Evolutionary conservation across 441 rosid genomes (phyloP), one percentile per base, ranked within the genome.

Genomic region (Breynia disticha): DNA sequence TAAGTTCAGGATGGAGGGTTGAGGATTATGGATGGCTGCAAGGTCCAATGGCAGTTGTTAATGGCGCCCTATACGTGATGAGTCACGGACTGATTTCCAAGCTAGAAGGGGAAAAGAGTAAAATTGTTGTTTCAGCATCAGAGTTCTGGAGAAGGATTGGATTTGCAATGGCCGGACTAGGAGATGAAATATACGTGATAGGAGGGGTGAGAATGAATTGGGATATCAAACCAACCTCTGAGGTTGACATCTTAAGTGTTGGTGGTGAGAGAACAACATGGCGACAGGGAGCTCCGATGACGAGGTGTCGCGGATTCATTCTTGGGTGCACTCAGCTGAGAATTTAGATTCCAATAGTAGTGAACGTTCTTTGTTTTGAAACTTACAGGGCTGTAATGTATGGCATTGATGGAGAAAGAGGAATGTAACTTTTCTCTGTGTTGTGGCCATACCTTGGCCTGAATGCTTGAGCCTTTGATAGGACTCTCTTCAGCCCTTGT

Each of bases 191-290:
- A 17, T 80, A 79, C 49, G 72, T 90, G 57, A 72, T 90, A 0
- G 98, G 98, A 62, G 98, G 98, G 57, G 88, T 90, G 46, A 82
- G 85, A 46, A 79, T 72, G 70, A 82, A 87, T 24, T 77, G 96
- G 95, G 87, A 80, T 53, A 76, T 90, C 55, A 79, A 75, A 61
- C 86, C 84, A 0, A 52, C 79, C 72, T 83, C 93, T 0, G 90
- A 82, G 48, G 87, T 87, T 12, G 96, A 87, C 39, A 74, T 70
- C 43, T 70, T 79, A 65, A 65, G 70, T 0, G 76, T 81, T 50
- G 80, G 76, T 54, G 80, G 62, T 28, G 95, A 83, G 45, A 80
- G 88, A 61, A 83, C 88, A 6, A 62, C 75, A 5, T 87, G 96
- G 96, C 77, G 84, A 55, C 84, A 62, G 76, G 84, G 72, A 1